Conservation (phyloP, 2,329 filamentous ascomycete genomes). For the Neopestalotiopsis sp. region DNA sequence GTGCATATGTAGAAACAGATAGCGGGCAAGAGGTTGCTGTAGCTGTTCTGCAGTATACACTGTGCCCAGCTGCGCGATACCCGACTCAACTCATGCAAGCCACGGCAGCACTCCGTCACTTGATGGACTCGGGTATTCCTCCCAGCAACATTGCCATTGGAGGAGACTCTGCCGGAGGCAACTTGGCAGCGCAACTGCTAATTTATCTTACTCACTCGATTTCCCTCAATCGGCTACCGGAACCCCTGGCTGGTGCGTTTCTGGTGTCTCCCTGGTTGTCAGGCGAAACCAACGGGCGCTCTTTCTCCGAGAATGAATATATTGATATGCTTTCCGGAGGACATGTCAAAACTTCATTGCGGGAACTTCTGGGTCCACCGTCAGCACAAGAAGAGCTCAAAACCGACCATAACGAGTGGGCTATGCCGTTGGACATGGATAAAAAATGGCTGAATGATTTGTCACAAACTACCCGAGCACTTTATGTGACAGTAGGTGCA, state of each 20-base stretch:
- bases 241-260: conserved; percentile 38
- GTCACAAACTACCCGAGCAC: conserved; percentile 23
- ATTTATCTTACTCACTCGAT: conserved; percentile 38
- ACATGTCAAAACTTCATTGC: conserved; percentile 1
- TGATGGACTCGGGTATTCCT: conserved; percentile 36
- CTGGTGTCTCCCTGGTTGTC: conserved; percentile 41
- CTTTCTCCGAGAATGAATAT: conserved; percentile 33
- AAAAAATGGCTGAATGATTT: conserved; percentile 36
- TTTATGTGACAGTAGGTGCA: conserved; percentile 41
- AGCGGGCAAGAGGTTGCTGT: conserved; percentile 33
- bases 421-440: conserved; percentile 35
- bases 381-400: background rate
- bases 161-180: conserved; percentile 44
- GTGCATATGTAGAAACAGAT: conserved; percentile 19
- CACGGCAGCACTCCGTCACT: conserved; percentile 35
- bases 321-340: conserved; percentile 40
- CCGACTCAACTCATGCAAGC: conserved; percentile 41
- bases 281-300: conserved; percentile 23
- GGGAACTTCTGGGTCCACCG: background rate
- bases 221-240: conserved; percentile 28
- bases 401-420: conserved; percentile 28
- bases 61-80: conserved; percentile 35
- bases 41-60: conserved; percentile 41
- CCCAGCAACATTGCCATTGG: conserved; percentile 40
- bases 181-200: conserved; percentile 39